Conservation (phyloP, 208 protist genomes). For the Entamoeba moshkovskii region DNA sequence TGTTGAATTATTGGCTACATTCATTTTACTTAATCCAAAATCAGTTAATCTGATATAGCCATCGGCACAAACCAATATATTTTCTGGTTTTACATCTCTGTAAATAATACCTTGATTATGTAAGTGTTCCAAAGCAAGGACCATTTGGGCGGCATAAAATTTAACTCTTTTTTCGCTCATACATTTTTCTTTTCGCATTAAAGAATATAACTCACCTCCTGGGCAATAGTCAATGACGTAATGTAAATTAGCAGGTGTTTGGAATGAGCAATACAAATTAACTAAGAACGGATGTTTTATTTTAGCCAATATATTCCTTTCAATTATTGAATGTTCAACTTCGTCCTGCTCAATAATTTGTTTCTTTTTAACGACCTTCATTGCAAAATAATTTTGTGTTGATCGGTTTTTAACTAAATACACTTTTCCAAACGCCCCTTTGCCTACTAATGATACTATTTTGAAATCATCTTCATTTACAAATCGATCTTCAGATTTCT, state of each 20-base stretch:
- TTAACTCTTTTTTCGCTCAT: constrained; percentile 23
- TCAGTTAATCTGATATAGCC: constrained; percentile 71
- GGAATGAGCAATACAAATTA: constrained; percentile 38
- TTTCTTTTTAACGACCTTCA: constrained; percentile 46
- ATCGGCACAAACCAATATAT: constrained; percentile 41
- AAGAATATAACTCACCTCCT: constrained; percentile 51
- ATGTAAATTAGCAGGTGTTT: constrained; percentile 40
- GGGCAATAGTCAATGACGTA: constrained; percentile 52
- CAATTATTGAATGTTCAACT: constrained; percentile 38
- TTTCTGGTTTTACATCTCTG: constrained; percentile 52
- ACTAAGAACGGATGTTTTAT: constrained; percentile 46
- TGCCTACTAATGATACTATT: background rate
- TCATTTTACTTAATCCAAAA: constrained; percentile 69
- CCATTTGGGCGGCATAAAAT: constrained; percentile 40
- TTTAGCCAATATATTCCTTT: constrained; percentile 32
- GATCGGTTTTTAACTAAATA: background rate
- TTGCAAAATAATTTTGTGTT: constrained; percentile 24
- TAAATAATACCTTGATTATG: constrained; percentile 40
- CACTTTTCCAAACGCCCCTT: constrained; percentile 13
- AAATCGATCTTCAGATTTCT: background rate
- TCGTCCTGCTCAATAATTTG: constrained; percentile 37
- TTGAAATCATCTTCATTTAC: background rate
- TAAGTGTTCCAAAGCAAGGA: constrained; percentile 39
- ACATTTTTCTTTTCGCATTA: constrained; percentile 26
- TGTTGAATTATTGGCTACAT: constrained; percentile 20